A percentile compares a stretch with the other conserved stretches of the same genome.
Conservation (phyloP, 352 stramenopile species). For the Phytophthora sp. region DNA sequence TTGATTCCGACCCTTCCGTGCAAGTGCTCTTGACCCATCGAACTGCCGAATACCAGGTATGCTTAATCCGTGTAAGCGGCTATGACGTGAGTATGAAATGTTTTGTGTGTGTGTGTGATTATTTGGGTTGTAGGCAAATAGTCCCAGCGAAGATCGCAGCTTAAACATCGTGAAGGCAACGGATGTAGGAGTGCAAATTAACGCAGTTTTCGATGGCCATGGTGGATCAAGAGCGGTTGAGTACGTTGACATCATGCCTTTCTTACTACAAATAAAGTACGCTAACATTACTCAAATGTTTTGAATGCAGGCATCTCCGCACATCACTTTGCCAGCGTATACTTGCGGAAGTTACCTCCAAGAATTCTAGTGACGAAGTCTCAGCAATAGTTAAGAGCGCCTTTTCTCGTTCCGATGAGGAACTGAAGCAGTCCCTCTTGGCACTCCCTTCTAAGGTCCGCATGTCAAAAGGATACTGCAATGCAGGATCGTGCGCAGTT, state of each 20-base stretch:
- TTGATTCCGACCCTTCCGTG: slow-evolving; percentile 22
- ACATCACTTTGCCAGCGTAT: slow-evolving; percentile 47
- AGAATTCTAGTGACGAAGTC: slow-evolving; percentile 42
- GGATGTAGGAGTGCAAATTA: slow-evolving; percentile 47
- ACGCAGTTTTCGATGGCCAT: slow-evolving; percentile 74
- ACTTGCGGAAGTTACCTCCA: slow-evolving; percentile 27
- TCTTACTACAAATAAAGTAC: background rate
- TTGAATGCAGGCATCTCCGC: slow-evolving; percentile 36
- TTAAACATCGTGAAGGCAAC: slow-evolving; percentile 50
- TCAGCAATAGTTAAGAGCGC: slow-evolving; percentile 32
- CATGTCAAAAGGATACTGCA: slow-evolving; percentile 75
- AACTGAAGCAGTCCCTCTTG: slow-evolving; percentile 63
- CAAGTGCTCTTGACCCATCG: slow-evolving; percentile 37
- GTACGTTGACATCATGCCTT: slow-evolving; percentile 32
- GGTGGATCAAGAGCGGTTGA: slow-evolving; percentile 71
- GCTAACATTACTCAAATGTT: slow-evolving; percentile 6
- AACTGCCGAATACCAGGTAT: slow-evolving; percentile 69
- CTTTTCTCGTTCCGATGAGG: slow-evolving; percentile 60
- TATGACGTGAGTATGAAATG: background rate
- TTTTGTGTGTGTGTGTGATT: background rate
- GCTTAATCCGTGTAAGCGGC: background rate
- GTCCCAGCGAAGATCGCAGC: slow-evolving; percentile 71
- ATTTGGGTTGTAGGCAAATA: slow-evolving; percentile 47
- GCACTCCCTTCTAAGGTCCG: slow-evolving; percentile 41
- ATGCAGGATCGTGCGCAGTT: slow-evolving; percentile 69